Percentiles rank a stretch among this genome's conserved stretches.
phyloP scores from a whole-genome alignment of 495 filamentous ascomycete species.

The Penicillium argentinense region DNA sequence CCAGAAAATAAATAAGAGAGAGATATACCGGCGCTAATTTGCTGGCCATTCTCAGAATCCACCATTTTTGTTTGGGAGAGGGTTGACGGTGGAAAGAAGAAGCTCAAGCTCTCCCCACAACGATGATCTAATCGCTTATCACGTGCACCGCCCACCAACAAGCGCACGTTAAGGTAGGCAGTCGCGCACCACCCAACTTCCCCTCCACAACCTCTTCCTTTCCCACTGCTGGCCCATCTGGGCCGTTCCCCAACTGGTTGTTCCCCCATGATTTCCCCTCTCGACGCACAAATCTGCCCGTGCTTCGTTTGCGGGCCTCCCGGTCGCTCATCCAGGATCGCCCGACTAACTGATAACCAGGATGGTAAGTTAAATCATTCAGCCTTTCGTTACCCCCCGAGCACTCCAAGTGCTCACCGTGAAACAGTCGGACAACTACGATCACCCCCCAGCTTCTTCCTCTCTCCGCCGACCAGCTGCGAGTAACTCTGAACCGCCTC shows the following conservation, averaged over 20 bases:
- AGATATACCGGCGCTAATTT: slow-evolving; percentile 54
- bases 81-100: not conserved
- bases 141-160: slow-evolving; percentile 12
- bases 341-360: slow-evolving; percentile 12
- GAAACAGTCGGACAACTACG: slow-evolving; percentile 58
- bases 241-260: not conserved
- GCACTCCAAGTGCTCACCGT: not conserved
- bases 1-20: not conserved
- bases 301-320: not conserved
- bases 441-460: slow-evolving; percentile 51
- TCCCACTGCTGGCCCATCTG: not conserved
- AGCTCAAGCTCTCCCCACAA: slow-evolving; percentile 19
- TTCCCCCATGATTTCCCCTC: not conserved
- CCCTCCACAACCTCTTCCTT: not conserved
- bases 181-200: slow-evolving; percentile 4
- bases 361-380: slow-evolving; percentile 25
- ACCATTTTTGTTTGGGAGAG: slow-evolving; percentile 32
- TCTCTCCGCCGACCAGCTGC: slow-evolving; percentile 37
- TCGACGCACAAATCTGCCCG: not conserved
- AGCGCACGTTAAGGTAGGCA: slow-evolving; percentile 1
- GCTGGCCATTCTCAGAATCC: slow-evolving; percentile 32
- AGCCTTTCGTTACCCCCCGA: slow-evolving; percentile 2
- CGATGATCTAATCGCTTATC: slow-evolving; percentile 33
- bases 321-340: slow-evolving; percentile 8
- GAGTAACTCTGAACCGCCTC: slow-evolving; percentile 8